Base-by-base conservation (phyloP, 139 green algal genomes). In the Desmodesmus armatus region DNA sequence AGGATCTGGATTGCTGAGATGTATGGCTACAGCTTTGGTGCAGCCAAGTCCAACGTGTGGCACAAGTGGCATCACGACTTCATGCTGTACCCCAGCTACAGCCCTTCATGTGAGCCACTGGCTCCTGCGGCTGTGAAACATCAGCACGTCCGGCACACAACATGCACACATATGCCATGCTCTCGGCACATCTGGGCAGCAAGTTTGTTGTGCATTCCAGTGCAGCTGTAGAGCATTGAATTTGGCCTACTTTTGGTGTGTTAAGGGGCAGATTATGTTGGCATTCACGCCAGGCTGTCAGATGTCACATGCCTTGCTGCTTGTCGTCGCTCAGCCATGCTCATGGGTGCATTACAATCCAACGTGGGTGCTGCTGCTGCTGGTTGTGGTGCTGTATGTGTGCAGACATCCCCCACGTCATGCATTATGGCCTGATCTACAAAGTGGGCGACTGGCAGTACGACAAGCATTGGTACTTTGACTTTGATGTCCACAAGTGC, bases 1-100 rank as follows among this genome's bases (percentile, higher is more conserved):
- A 94, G 94, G 82, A 92, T 94, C 31, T 98, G 95, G 95, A 97
- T 97, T 53, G 89, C 87, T 15, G 94, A 96, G 87, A 97, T 97
- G 94, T 97, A 97, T 75, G 96, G 96, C 33, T 98, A 98, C 84
- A 91, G 87, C 3, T 98, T 95, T 74, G 96, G 83, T 3, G 91
- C 82, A 6, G 82, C 82, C 31, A 91, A 93, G 55, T 84, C 85
- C 15, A 83, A 91, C 55, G 90, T 98, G 17, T 97, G 95, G 94
- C 96, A 98, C 89, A 90, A 89, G 0, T 82, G 58, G 41, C 33
- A 53, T 25, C 23, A 87, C 19, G 72, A 82, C 25, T 77, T 81
- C 35, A 83, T 87, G 71, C 29, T 87, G 3, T 82, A 87, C 44
- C 82, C 82, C 19, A 53, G 39, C 44, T 82, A 87, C 71, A 87